Conservation (phyloP, 2,329 filamentous ascomycete genomes). For the Cryphonectria radicalis region DNA sequence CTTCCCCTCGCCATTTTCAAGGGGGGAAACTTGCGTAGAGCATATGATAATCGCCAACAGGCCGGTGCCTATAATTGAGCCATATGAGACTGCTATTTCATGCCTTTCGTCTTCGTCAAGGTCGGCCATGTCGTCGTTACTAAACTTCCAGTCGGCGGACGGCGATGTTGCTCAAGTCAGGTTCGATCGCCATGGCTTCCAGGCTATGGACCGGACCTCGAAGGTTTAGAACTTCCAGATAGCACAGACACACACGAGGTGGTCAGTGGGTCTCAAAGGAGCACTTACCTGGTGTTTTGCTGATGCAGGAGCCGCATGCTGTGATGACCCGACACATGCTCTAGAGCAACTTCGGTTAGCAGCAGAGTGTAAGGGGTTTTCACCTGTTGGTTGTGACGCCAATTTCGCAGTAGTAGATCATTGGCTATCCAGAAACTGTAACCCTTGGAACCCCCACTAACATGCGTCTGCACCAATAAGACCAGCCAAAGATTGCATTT, state of each 20-base stretch:
- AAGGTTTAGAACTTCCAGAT: not conserved
- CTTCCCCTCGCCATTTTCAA: no score
- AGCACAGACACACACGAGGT: not conserved
- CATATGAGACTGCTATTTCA: no score
- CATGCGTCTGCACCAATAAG: not conserved
- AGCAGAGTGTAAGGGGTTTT: not conserved
- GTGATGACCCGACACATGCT: not conserved
- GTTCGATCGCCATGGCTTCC: no score
- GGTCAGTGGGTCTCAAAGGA: not conserved
- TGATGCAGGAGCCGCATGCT: not conserved
- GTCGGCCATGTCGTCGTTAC: no score
- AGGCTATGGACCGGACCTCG: no score
- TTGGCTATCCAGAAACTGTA: not conserved
- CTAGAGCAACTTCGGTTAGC: not conserved
- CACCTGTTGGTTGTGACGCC: not conserved
- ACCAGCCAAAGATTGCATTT: no score
- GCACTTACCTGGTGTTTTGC: not conserved
- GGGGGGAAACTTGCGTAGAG: no score
- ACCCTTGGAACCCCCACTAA: not conserved
- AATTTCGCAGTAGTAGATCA: not conserved
- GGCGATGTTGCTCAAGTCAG: no score
- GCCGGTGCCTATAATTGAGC: no score
- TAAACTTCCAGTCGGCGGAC: no score
- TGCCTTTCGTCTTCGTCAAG: no score
- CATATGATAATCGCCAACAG: no score